A percentile compares a stretch with the other conserved stretches of the same genome.
Conservation (phyloP, 495 filamentous ascomycete genomes). For the Penicillium odoratum region DNA sequence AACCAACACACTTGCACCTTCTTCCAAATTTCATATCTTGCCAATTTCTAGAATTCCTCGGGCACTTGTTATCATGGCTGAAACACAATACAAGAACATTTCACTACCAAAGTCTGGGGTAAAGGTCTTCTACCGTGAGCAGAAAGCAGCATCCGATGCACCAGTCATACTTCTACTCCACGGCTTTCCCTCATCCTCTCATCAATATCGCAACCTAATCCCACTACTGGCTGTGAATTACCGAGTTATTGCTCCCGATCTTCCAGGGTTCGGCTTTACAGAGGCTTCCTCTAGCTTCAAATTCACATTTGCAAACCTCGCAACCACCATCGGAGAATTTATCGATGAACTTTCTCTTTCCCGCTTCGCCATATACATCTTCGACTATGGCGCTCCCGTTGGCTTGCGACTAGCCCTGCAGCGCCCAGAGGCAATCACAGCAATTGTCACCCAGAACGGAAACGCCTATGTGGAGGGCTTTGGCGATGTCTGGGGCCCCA, state of each 20-base stretch:
- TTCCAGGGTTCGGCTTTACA: slow-evolving; percentile 65
- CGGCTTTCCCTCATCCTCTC: slow-evolving; percentile 63
- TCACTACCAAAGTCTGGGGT: slow-evolving; percentile 5
- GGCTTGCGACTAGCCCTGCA: slow-evolving; percentile 55
- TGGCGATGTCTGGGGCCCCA: slow-evolving; percentile 54
- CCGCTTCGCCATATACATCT: slow-evolving; percentile 60
- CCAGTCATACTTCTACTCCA: slow-evolving; percentile 62
- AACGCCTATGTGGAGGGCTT: slow-evolving; percentile 65
- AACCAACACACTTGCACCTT: too few relatives aligned
- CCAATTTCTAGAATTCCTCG: too few relatives aligned
- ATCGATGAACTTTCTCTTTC: slow-evolving; percentile 44
- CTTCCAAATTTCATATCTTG: too few relatives aligned
- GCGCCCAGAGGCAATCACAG: slow-evolving; percentile 45
- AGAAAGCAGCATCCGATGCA: slow-evolving; percentile 35
- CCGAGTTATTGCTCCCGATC: slow-evolving; percentile 59
- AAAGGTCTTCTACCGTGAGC: slow-evolving; percentile 55
- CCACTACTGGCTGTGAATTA: slow-evolving; percentile 54
- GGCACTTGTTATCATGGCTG: neutral
- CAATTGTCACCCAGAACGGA: slow-evolving; percentile 62
- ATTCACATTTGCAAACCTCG: slow-evolving; percentile 52
- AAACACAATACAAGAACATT: slow-evolving; percentile 1
- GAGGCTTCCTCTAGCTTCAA: slow-evolving; percentile 46
- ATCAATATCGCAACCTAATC: slow-evolving; percentile 62
- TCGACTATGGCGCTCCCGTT: slow-evolving; percentile 65
- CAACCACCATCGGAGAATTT: slow-evolving; percentile 49